phyloP scores from a whole-genome alignment of 495 filamentous ascomycete species.

The Xylaria nigripes region DNA sequence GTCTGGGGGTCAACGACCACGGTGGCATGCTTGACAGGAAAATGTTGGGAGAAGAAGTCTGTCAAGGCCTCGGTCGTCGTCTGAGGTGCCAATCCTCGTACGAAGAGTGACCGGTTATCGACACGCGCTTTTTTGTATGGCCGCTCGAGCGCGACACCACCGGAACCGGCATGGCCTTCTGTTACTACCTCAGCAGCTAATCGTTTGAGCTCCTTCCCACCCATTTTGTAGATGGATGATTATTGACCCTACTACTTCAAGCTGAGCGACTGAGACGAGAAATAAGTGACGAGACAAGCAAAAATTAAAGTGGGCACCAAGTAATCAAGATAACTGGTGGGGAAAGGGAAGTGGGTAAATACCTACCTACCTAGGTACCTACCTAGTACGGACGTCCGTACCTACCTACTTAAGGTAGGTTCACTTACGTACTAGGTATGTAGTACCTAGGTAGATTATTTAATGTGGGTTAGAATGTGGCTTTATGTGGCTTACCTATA shows the following conservation, averaged over 20 bases:
- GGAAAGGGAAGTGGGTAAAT: not conserved
- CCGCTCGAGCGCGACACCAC: conserved; percentile 20
- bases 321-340: not conserved
- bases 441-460: not conserved
- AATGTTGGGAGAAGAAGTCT: conserved; percentile 84
- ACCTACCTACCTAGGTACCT: no score
- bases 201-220: conserved; percentile 28
- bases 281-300: not conserved
- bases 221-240: conserved; percentile 23
- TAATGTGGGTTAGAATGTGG: not conserved
- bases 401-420: no score
- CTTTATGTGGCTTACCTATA: not conserved
- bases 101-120: conserved; percentile 67
- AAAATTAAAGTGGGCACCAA: conserved; percentile 16
- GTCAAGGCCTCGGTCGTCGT: conserved; percentile 77
- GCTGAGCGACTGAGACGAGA: not conserved
- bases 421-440: no score
- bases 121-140: conserved; percentile 37
- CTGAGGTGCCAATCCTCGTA: conserved; percentile 70
- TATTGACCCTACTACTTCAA: not conserved
- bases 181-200: conserved; percentile 15
- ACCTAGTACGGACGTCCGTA: no score
- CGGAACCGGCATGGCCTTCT: conserved; percentile 14
- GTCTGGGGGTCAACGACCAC: conserved; percentile 74
- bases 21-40: conserved; percentile 87